phyloP scores from a whole-genome alignment of 2,329 filamentous ascomycete genomes.

The Helotiales sp. region DNA sequence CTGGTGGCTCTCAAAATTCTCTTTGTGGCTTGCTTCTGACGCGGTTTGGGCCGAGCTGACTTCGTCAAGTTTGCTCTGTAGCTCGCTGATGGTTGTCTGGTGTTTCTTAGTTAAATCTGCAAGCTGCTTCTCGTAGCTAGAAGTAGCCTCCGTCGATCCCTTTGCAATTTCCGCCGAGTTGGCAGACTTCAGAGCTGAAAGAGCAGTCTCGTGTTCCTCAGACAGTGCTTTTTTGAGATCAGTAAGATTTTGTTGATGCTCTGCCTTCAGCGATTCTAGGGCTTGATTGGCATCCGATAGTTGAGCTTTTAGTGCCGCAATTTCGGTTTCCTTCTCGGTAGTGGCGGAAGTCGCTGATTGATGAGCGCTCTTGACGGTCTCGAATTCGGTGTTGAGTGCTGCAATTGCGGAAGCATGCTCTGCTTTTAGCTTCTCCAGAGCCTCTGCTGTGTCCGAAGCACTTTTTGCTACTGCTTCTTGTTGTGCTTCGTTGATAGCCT shows the following conservation, averaged over 20 bases:
- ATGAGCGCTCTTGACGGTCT: constrained; percentile 54
- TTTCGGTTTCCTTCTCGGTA: constrained; percentile 43
- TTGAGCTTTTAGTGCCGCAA: constrained; percentile 44
- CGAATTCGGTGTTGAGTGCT: constrained; percentile 47
- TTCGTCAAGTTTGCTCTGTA: constrained; percentile 62
- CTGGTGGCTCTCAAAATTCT: constrained; percentile 52
- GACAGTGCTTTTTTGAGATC: constrained; percentile 55
- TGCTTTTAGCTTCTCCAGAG: constrained; percentile 47
- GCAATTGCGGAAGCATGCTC: constrained; percentile 44
- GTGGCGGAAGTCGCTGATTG: constrained; percentile 42
- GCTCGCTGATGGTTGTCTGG: constrained; percentile 52
- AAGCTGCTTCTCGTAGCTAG: constrained; percentile 54
- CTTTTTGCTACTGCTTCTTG: constrained; percentile 35
- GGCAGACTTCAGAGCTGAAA: constrained; percentile 58
- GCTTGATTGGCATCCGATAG: constrained; percentile 46
- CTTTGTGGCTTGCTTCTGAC: constrained; percentile 52
- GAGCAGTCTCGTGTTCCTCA: constrained; percentile 55
- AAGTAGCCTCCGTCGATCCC: constrained; percentile 50
- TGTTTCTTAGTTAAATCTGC: constrained; percentile 57
- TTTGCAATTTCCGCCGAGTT: constrained; percentile 56
- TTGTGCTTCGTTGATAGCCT: constrained; percentile 41
- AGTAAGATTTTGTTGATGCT: constrained; percentile 49
- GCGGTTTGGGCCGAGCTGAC: constrained; percentile 54
- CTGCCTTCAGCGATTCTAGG: constrained; percentile 40
- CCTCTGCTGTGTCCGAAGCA: constrained; percentile 49